phyloP scores from a whole-genome alignment of 371 early-diverging fungal genomes.

The Rhizopus microsporus region DNA sequence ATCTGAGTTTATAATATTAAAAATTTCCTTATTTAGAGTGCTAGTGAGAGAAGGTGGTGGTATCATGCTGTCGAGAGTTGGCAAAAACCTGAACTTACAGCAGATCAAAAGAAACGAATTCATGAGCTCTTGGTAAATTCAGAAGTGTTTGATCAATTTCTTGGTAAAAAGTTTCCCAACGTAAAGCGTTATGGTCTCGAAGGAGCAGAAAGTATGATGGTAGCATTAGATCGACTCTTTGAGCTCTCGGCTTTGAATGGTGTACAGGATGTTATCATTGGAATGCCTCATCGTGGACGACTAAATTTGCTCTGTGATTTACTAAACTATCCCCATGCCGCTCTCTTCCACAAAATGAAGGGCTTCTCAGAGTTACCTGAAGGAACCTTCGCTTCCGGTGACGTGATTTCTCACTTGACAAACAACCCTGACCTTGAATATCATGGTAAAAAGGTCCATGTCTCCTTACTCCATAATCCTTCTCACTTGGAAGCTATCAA shows the following conservation, averaged over 20 bases:
- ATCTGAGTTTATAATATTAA: not conserved
- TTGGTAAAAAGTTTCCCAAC: constrained; percentile 93
- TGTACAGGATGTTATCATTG: constrained; percentile 77
- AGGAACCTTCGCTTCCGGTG: constrained; percentile 78
- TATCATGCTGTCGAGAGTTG: constrained; percentile 83
- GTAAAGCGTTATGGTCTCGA: constrained; percentile 96
- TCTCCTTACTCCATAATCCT: constrained; percentile 91
- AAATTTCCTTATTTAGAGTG: constrained; percentile 49
- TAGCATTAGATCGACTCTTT: constrained; percentile 87
- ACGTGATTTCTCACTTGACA: constrained; percentile 87
- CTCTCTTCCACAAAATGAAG: constrained; percentile 90
- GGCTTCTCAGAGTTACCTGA: constrained; percentile 88
- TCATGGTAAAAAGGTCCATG: constrained; percentile 63
- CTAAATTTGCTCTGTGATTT: constrained; percentile 90
- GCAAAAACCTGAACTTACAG: constrained; percentile 53
- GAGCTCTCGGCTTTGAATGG: constrained; percentile 67
- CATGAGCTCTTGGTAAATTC: constrained; percentile 75
- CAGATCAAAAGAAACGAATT: constrained; percentile 72
- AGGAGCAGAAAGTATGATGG: constrained; percentile 97
- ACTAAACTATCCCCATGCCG: constrained; percentile 74
- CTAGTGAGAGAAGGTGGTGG: constrained; percentile 89
- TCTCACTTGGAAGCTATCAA: constrained; percentile 90
- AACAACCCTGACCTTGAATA: constrained; percentile 77
- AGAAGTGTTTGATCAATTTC: constrained; percentile 94
- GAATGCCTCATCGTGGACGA: constrained; percentile 98